A percentile compares a stretch with the other conserved stretches of the same genome.
Conservation (phyloP, 371 early-diverging fungal species). For the Gilbertella persicaria region DNA sequence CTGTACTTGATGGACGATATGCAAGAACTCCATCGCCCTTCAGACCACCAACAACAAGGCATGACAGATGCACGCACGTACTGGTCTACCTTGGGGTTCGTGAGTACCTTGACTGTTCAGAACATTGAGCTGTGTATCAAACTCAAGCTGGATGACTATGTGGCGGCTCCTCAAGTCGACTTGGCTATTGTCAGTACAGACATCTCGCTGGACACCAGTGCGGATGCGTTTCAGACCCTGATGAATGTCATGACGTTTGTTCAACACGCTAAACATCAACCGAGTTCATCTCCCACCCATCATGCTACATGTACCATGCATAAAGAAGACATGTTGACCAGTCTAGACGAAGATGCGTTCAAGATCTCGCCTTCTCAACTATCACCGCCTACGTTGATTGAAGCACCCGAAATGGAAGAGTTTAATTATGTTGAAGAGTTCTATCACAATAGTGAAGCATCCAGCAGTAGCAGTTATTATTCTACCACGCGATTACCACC, state of each 20-base stretch:
- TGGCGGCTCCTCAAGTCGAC: slow-evolving; percentile 15
- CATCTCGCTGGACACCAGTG: slow-evolving; percentile 60
- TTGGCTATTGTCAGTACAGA: slow-evolving; percentile 23
- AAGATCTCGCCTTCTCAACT: slow-evolving; percentile 5
- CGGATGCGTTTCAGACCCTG: slow-evolving; percentile 75
- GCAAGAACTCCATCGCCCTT: slow-evolving; percentile 11
- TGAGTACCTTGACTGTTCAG: slow-evolving; percentile 32
- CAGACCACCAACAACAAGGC: slow-evolving; percentile 11
- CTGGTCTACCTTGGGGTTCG: slow-evolving; percentile 45
- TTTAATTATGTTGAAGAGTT: slow-evolving; percentile 58
- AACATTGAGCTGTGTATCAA: slow-evolving; percentile 46
- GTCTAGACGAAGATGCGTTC: slow-evolving; percentile 67
- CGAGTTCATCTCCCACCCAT: neutral
- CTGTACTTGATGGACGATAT: slow-evolving; percentile 48
- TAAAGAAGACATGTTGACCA: slow-evolving; percentile 44
- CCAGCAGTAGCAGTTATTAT: neutral
- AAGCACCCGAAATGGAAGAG: slow-evolving; percentile 22
- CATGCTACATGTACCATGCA: too few species aligned
- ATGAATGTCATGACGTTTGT: slow-evolving; percentile 50
- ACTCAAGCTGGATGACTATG: slow-evolving; percentile 34
- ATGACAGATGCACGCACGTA: slow-evolving; percentile 32
- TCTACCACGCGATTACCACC: slow-evolving; percentile 12
- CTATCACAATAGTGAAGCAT: slow-evolving; percentile 22
- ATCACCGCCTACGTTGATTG: slow-evolving; percentile 19
- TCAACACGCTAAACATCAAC: neutral